Evolutionary conservation across 1,284 basidiomycete genomes (phyloP).

Genomic region (Porphyrellus sp.): DNA sequence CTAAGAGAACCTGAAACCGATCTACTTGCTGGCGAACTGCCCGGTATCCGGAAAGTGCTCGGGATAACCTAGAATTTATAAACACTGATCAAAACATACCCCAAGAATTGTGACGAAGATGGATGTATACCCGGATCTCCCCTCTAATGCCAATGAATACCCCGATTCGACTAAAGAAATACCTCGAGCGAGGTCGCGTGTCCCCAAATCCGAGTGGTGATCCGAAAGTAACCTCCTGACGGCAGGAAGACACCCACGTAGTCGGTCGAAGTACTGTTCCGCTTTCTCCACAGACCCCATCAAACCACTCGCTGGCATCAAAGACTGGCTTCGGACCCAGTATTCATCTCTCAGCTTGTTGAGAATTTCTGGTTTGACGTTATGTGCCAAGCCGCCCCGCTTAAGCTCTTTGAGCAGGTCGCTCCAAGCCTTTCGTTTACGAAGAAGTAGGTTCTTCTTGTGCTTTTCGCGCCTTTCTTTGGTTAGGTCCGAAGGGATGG

Average conservation of each 20-base stretch:
- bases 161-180: constrained; percentile 79
- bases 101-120: neutral
- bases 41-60: constrained; percentile 21
- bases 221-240: constrained; percentile 63
- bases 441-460: constrained; percentile 72
- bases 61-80: constrained; percentile 38
- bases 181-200: constrained; percentile 82
- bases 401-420: constrained; percentile 91
- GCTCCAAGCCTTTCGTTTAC: constrained; percentile 90
- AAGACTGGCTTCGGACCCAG: constrained; percentile 67
- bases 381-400: constrained; percentile 72
- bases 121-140: constrained; percentile 43
- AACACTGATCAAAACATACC: neutral
- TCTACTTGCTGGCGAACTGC: constrained; percentile 15
- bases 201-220: constrained; percentile 82
- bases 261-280: constrained; percentile 72
- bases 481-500: constrained; percentile 45
- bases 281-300: constrained; percentile 37
- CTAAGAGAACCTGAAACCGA: constrained; percentile 24
- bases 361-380: constrained; percentile 71
- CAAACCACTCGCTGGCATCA: constrained; percentile 31
- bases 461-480: constrained; percentile 69
- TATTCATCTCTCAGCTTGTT: constrained; percentile 58
- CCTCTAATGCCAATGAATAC: constrained; percentile 59
- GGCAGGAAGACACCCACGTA: constrained; percentile 66